Evolutionary conservation across 75 land plant genomes (phyloP).

Genomic region (Picea sitchensis): DNA sequence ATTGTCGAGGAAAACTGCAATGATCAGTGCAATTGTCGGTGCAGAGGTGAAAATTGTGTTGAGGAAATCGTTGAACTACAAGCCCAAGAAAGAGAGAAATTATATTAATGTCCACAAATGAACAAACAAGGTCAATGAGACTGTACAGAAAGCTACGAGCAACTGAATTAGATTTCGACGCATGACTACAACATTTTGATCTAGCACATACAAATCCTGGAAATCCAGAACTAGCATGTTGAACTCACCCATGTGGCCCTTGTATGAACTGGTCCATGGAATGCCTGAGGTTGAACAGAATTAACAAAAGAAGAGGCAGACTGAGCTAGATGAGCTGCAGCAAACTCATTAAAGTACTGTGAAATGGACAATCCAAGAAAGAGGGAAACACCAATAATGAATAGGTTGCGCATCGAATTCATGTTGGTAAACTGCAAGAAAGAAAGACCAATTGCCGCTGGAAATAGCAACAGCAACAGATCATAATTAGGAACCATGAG

Average conservation of each 20-base stretch:
- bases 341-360: slow-evolving; percentile 61
- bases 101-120: not conserved
- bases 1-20: slow-evolving; percentile 73
- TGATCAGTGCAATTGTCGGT: slow-evolving; percentile 65
- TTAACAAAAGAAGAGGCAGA: not conserved
- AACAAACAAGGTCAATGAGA: too few species aligned
- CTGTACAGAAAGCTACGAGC: not conserved
- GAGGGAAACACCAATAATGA: slow-evolving; percentile 64
- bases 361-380: slow-evolving; percentile 76
- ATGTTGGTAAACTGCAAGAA: slow-evolving; percentile 78
- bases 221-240: not conserved
- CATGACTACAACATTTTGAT: not conserved
- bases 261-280: slow-evolving; percentile 75
- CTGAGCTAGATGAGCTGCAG: not conserved
- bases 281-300: slow-evolving; percentile 16
- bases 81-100: not conserved
- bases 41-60: slow-evolving; percentile 78
- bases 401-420: slow-evolving; percentile 67
- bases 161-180: not conserved
- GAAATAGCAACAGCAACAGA: slow-evolving; percentile 1
- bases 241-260: slow-evolving; percentile 52
- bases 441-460: slow-evolving; percentile 69
- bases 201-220: not conserved
- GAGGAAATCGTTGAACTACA: slow-evolving; percentile 88
- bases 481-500: not conserved